These are phyloP conservation scores for Fusarium fracticaudum DNA, from an alignment of 2,329 filamentous ascomycete genomes.

Conservation along the genomic window DNA sequence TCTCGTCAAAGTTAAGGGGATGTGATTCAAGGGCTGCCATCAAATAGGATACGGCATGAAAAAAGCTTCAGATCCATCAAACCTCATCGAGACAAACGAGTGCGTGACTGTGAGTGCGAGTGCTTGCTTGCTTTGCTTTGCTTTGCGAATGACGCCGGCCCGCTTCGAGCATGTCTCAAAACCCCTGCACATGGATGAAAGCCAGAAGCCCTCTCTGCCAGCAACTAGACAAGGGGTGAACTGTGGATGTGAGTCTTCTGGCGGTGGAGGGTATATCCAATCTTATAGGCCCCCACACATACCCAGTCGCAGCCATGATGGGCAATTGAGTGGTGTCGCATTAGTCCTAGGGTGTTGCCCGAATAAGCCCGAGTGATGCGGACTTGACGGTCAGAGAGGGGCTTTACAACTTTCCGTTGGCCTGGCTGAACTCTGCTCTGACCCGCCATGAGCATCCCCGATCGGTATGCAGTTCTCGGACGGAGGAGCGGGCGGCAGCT, in stretches of 20 bases:
- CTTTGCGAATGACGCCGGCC: constrained; percentile 36
- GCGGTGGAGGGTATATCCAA: constrained; percentile 27
- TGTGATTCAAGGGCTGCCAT: constrained; percentile 10
- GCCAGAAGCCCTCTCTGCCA: constrained; percentile 5
- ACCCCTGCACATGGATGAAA: constrained; percentile 16
- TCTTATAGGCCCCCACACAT: neutral
- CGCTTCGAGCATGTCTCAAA: constrained; percentile 31
- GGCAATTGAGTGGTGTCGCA: constrained; percentile 9
- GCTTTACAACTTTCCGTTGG: constrained; percentile 24
- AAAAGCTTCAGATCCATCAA: constrained; percentile 29
- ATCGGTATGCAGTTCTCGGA: constrained; percentile 43
- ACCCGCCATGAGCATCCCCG: constrained; percentile 40
- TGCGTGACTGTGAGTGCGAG: neutral
- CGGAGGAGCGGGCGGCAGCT: constrained; percentile 42
- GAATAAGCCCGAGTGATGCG: constrained; percentile 18
- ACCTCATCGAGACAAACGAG: constrained; percentile 15
- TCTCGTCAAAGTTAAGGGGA: constrained; percentile 16
- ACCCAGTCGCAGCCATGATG: constrained; percentile 13
- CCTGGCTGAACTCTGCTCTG: constrained; percentile 44
- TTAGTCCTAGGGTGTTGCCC: constrained; percentile 20
- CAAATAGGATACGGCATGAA: constrained; percentile 17
- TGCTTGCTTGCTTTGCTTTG: neutral
- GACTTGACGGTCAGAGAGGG: constrained; percentile 35
- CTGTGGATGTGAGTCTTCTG: neutral
- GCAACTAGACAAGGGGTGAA: constrained; percentile 8